A percentile compares a stretch with the other conserved stretches of the same genome.
These are phyloP conservation scores for Chlamydomonas applanata DNA, from an alignment of 139 green algal genomes.

Conservation along the genomic window DNA sequence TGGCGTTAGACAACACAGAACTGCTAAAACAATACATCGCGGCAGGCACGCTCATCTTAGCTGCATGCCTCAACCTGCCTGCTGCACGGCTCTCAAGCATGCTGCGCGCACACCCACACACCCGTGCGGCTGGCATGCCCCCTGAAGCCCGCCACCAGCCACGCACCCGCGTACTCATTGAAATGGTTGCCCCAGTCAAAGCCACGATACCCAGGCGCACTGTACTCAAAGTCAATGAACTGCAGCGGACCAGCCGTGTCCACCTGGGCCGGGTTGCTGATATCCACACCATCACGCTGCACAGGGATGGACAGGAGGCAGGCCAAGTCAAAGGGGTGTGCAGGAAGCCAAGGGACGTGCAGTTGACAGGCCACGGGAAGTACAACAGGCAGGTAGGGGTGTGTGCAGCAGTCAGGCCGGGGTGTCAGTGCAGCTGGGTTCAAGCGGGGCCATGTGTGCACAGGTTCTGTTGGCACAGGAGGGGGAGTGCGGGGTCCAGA, in stretches of 20 bases:
- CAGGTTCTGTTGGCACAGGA: no score
- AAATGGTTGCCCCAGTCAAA: slow-evolving; percentile 96
- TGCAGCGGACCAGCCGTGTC: slow-evolving; percentile 35
- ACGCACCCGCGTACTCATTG: slow-evolving; percentile 87
- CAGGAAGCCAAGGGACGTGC: no score
- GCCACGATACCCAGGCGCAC: slow-evolving; percentile 63
- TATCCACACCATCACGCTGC: neutral
- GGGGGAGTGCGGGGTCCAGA: no score
- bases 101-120: neutral
- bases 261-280: slow-evolving; percentile 1
- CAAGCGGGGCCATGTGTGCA: no score
- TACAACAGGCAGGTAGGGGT: no score
- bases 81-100: no score
- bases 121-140: neutral
- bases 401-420: no score
- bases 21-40: neutral
- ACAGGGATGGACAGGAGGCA: neutral
- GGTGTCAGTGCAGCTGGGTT: no score
- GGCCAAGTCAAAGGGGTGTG: neutral
- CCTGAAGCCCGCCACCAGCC: neutral
- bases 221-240: slow-evolving; percentile 98
- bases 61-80: neutral
- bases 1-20: no score
- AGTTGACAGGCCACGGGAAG: no score
- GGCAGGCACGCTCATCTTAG: neutral